Percentiles rank a stretch among this genome's conserved stretches.
Evolutionary conservation across 2,329 filamentous ascomycete species (phyloP).

Genomic region (Aurifilum marmelostoma): DNA sequence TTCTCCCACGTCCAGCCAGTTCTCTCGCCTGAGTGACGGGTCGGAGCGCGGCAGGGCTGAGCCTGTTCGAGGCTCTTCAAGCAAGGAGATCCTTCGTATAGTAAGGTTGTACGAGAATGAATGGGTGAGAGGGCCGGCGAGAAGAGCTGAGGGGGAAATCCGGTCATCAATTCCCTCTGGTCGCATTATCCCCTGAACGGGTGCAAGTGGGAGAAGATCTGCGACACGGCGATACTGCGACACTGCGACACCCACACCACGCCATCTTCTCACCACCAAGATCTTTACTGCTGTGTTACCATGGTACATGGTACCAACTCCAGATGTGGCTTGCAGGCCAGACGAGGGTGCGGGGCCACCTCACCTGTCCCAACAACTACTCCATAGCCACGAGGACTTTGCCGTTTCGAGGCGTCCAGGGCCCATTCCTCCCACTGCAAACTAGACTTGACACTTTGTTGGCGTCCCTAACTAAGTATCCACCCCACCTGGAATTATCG

Average conservation of each 20-base stretch:
- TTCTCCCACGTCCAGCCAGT: neutral
- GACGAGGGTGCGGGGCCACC: neutral
- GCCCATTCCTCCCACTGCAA: neutral
- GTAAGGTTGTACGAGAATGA: no score
- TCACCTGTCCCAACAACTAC: neutral
- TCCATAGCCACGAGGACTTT: neutral
- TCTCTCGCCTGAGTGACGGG: neutral
- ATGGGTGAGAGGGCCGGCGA: no score
- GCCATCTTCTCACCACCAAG: neutral
- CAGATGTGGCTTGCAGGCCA: constrained; percentile 9
- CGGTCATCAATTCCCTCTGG: neutral
- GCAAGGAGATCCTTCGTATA: neutral
- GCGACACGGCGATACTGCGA: neutral
- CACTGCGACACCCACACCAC: neutral
- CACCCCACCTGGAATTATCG: no score
- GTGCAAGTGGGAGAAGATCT: constrained; percentile 1
- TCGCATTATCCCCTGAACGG: neutral
- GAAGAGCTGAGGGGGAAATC: neutral
- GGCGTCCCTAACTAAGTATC: no score
- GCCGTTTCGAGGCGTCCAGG: neutral
- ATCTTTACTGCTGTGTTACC: neutral
- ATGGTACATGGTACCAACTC: neutral
- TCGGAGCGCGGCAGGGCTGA: neutral
- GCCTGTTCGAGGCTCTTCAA: neutral
- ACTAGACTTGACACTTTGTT: neutral